Conservation (phyloP, 768 basidiomycete species). For the Leccinum sublutescens region DNA sequence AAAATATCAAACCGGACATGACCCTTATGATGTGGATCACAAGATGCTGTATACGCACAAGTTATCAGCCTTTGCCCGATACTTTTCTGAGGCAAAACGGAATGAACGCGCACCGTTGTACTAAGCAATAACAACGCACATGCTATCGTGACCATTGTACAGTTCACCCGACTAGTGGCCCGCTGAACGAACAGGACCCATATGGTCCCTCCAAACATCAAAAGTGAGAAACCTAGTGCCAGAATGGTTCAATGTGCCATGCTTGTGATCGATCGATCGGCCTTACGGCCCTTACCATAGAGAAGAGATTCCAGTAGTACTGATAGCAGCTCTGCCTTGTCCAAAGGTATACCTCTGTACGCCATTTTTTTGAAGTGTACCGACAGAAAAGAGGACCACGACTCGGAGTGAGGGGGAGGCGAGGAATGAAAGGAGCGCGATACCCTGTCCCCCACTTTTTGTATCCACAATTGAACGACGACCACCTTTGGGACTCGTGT, state of each 20-base stretch:
- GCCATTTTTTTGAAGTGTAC: background rate
- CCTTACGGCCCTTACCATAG: background rate
- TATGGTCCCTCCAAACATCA: background rate
- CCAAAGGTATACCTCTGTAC: background rate
- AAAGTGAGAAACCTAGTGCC: background rate
- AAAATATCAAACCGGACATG: background rate
- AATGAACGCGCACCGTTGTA: background rate
- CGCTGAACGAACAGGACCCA: background rate
- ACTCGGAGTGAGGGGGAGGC: background rate
- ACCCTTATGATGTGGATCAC: background rate
- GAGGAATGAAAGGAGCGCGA: background rate
- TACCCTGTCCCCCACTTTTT: background rate
- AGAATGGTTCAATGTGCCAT: background rate
- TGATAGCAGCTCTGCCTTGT: background rate
- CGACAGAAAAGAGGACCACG: background rate
- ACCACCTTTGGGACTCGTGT: background rate
- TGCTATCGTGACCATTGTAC: background rate
- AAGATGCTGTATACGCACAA: background rate
- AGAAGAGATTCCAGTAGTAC: background rate
- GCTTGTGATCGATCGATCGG: background rate
- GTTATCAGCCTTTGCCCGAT: too few relatives aligned
- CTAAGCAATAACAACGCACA: background rate
- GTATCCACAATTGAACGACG: background rate
- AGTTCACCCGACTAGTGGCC: background rate
- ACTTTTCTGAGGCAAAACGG: too few relatives aligned